Conservation (phyloP, 2,329 filamentous ascomycete species). For the Talaromyces sp. region DNA sequence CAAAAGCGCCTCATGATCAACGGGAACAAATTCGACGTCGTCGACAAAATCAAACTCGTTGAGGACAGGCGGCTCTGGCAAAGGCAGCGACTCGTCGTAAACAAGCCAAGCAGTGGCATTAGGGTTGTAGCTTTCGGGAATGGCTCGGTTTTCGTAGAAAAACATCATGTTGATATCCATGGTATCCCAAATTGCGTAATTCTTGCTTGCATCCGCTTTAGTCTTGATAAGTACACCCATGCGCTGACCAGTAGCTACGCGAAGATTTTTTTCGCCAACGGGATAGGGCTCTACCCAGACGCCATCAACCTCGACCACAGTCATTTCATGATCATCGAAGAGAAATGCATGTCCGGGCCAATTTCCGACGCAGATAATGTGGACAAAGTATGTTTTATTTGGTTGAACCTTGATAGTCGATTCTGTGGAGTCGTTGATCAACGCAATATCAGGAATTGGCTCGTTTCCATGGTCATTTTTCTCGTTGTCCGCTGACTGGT, state of each 20-base stretch:
- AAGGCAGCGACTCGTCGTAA: slow-evolving; percentile 44
- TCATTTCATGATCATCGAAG: slow-evolving; percentile 39
- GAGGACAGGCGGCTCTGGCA: slow-evolving; percentile 47
- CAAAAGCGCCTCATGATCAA: slow-evolving; percentile 19
- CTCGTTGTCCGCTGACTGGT: slow-evolving; percentile 35
- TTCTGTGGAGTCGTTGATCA: slow-evolving; percentile 66
- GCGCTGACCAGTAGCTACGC: slow-evolving; percentile 63
- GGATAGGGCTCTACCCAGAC: slow-evolving; percentile 24
- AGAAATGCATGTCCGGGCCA: slow-evolving; percentile 51
- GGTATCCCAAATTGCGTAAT: slow-evolving; percentile 62
- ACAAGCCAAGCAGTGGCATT: slow-evolving; percentile 47
- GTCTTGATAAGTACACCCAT: slow-evolving; percentile 52
- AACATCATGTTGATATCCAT: slow-evolving; percentile 59
- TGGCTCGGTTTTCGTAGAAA: slow-evolving; percentile 21
- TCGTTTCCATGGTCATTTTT: slow-evolving; percentile 50
- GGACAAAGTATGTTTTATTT: slow-evolving; percentile 66
- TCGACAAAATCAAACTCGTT: slow-evolving; percentile 64
- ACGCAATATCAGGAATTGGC: slow-evolving; percentile 60
- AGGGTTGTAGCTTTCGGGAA: slow-evolving; percentile 61
- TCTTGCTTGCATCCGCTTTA: slow-evolving; percentile 53
- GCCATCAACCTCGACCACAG: slow-evolving; percentile 33
- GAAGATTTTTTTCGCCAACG: slow-evolving; percentile 55
- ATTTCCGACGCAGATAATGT: slow-evolving; percentile 66
- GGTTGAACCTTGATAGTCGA: slow-evolving; percentile 56
- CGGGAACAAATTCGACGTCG: slow-evolving; percentile 43